Base-by-base conservation (phyloP, 257 asterid species). In the Cordia subcordata region DNA sequence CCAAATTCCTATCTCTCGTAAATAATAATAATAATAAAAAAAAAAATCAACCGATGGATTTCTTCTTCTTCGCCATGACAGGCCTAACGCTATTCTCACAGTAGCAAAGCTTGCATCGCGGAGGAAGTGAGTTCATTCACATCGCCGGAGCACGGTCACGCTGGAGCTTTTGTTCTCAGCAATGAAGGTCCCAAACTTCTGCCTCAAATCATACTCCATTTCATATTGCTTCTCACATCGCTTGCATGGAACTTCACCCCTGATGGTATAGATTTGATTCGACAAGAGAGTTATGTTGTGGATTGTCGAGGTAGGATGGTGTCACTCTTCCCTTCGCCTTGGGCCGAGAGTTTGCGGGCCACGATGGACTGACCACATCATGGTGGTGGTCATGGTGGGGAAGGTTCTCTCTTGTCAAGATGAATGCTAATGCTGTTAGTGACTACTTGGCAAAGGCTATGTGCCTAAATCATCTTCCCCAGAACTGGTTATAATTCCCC, bases 1-100 rank as follows among this genome's bases (percentile, higher is more conserved):
- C n/a, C n/a, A n/a, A n/a, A n/a, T n/a, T n/a, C n/a, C n/a, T n/a
- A n/a, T n/a, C n/a, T n/a, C n/a, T n/a, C n/a, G n/a, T n/a, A n/a
- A n/a, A n/a, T n/a, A n/a, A n/a, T n/a, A n/a, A n/a, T n/a, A n/a
- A n/a, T n/a, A n/a, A n/a, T n/a, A n/a, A n/a, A n/a, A 93, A n/a
- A 13, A 93, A 93, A 61, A 93, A 71, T 95, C 99, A 93, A 60
- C 89, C 89, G 8, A 93, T 82, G 2, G 69, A 32, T 45, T 68
- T 52, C 6, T 85, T 86, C 75, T 83, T 75, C 0, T 18, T 67
- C 0, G 83, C 22, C 0, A 89, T 76, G 1, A 85, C 18, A 0
- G 99, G 97, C 40, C 58, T 64, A 1, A 44, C 85, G 57, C 78
- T 38, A 23, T 79, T 78, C 0, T 81, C 85, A 10, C 72, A 72